Percentiles rank a stretch among this genome's conserved stretches.
These are phyloP conservation scores for Rhodomyrtus psidioides DNA, from an alignment of 441 rosid genomes.

Conservation along the genomic window DNA sequence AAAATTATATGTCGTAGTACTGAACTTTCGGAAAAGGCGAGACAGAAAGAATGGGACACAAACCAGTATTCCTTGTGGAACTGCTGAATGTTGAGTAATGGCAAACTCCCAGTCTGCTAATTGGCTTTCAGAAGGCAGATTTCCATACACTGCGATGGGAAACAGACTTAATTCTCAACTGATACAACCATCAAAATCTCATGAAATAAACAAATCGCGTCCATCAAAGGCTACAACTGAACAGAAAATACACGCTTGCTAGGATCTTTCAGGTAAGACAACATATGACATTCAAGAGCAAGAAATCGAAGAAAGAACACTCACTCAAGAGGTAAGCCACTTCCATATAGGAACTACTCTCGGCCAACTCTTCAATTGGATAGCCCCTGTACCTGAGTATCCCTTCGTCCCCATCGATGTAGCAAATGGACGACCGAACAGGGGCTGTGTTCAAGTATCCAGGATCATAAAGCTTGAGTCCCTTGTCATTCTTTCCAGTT, in stretches of 20 bases:
- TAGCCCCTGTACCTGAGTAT: constrained; percentile 77
- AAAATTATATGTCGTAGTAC: background rate
- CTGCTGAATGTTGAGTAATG: constrained; percentile 92
- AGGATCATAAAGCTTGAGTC: constrained; percentile 81
- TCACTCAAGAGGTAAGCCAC: constrained; percentile 52
- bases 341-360: constrained; percentile 68
- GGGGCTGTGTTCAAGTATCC: constrained; percentile 96
- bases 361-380: constrained; percentile 80
- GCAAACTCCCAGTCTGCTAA: constrained; percentile 96
- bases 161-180: background rate
- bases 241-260: background rate
- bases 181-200: background rate
- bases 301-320: background rate
- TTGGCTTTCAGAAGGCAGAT: constrained; percentile 71
- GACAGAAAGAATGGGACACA: constrained; percentile 6
- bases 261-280: background rate
- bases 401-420: constrained; percentile 88
- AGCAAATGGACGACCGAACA: constrained; percentile 70
- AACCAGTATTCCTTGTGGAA: constrained; percentile 91
- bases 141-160: constrained; percentile 73
- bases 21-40: background rate
- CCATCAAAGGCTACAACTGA: background rate
- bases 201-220: background rate
- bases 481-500: constrained; percentile 76
- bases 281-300: background rate